Conservation (phyloP, 2,329 filamentous ascomycete species). For the Colletotrichum sidae region DNA sequence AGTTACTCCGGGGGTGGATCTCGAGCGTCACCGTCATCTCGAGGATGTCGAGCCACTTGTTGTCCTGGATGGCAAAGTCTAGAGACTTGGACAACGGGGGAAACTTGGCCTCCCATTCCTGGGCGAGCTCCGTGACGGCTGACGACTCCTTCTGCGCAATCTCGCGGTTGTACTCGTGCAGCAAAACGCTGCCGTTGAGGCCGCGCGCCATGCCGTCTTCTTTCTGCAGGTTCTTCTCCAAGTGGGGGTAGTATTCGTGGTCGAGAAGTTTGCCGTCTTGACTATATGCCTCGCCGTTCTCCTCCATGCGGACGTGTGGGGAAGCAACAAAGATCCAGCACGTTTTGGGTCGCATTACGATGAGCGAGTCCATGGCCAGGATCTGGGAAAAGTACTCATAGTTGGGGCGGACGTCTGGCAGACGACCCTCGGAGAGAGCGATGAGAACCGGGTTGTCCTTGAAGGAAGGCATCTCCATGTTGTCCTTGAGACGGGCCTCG, state of each 20-base stretch:
- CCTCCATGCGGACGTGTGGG: conserved; percentile 62
- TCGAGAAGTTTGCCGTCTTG: conserved; percentile 57
- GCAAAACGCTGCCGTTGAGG: conserved; percentile 60
- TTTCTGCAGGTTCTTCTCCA: conserved; percentile 65
- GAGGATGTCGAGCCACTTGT: conserved; percentile 67
- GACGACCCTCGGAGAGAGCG: conserved; percentile 67
- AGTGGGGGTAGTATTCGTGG: conserved; percentile 64
- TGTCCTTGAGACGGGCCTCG: conserved; percentile 59
- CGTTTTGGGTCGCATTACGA: conserved; percentile 67
- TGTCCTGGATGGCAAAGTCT: conserved; percentile 58
- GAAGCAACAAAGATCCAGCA: conserved; percentile 71
- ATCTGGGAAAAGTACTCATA: conserved; percentile 72
- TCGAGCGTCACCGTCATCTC: conserved; percentile 73
- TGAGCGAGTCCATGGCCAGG: conserved; percentile 63
- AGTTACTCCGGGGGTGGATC: conserved; percentile 66
- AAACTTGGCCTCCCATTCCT: conserved; percentile 69
- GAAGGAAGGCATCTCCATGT: conserved; percentile 64
- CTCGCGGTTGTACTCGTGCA: conserved; percentile 69
- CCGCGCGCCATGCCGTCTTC: conserved; percentile 62
- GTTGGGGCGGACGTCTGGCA: conserved; percentile 70
- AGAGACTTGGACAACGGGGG: conserved; percentile 67
- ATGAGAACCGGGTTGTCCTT: conserved; percentile 74
- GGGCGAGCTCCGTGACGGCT: conserved; percentile 63
- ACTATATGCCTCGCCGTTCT: conserved; percentile 54
- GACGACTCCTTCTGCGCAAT: conserved; percentile 67